Conservation (phyloP, 2,329 filamentous ascomycete genomes). For the Blastomyces gilchristii region DNA sequence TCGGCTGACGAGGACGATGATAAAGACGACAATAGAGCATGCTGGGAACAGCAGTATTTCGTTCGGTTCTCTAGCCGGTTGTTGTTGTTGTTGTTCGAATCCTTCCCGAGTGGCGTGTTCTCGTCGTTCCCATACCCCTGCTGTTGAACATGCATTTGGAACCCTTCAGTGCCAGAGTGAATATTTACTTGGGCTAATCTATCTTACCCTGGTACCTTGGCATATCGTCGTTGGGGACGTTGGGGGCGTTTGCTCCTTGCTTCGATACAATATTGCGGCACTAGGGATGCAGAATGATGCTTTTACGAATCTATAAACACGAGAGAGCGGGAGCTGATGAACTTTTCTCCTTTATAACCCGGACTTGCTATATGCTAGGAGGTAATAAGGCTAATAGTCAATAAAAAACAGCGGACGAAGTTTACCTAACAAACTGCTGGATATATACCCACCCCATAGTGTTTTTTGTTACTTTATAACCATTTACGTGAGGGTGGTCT, state of each 20-base stretch:
- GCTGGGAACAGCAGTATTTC: conserved; percentile 36
- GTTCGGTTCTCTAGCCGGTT: background rate
- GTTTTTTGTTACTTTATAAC: too few relatives aligned
- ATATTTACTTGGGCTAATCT: background rate
- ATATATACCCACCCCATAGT: background rate
- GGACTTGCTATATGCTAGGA: background rate
- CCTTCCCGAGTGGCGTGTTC: background rate
- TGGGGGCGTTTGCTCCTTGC: background rate
- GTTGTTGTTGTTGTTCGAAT: background rate
- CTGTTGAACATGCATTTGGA: background rate
- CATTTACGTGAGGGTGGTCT: background rate
- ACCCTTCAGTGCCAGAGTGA: background rate
- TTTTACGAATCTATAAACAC: background rate
- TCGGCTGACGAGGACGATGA: conserved; percentile 53
- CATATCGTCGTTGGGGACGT: background rate
- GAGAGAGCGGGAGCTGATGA: background rate
- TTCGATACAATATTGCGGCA: background rate
- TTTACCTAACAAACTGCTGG: background rate
- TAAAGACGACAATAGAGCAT: conserved; percentile 52
- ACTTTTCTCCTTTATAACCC: background rate
- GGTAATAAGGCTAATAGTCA: background rate
- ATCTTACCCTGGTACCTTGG: background rate
- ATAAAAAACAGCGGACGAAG: background rate
- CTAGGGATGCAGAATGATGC: background rate
- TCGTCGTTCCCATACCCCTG: background rate